Evolutionary conservation across 148 eudicot species (phyloP), one percentile per base, ranked within the genome.

Genomic region (Suaeda aralocaspica): DNA sequence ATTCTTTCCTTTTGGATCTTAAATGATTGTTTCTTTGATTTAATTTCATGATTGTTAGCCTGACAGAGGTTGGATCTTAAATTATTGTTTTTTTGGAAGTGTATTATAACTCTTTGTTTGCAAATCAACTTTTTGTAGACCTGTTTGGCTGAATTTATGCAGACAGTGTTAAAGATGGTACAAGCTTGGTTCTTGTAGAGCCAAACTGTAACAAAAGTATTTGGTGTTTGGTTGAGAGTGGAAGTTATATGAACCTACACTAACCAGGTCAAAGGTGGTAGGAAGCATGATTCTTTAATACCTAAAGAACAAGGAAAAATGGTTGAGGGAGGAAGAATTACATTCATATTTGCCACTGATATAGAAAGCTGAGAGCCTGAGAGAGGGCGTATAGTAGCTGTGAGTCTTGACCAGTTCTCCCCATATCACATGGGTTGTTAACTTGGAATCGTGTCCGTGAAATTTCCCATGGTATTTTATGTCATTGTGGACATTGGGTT

Each of bases 1-100:
- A 42, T 50, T 79, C 16, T 66, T 57, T 42, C 24, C 25, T 72
- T 12, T 25, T 60, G 3, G 66, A 22, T 62, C 36, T 34, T 74
- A 24, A n/a, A 3, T 24, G 15, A 36, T 8, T 67, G 33, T 34
- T 66, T 21, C 16, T 25, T 60, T 22, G 13, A 25, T 59, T n/a
- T 30, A 16, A 5, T 25, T 59, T 8, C 25, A 49, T 48, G 46
- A 62, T 4, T 52, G 11, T 36, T 39, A 22, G 66, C 10, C 28
- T 22, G 11, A 39, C 48, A 2, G n/a, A n/a, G n/a, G n/a, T 25
- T 60, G 3, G 66, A 22, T 62, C 36, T 36, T 36, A 36, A 36
- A 36, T 36, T 36, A 36, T 36, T 36, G 41, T 36, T 3, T 36
- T 36, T 36, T 36, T 41, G 18, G 9, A 24, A 36, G 11, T 1